These are phyloP conservation scores for Agrocybe praecox DNA, from an alignment of 768 basidiomycete genomes.

Conservation along the genomic window DNA sequence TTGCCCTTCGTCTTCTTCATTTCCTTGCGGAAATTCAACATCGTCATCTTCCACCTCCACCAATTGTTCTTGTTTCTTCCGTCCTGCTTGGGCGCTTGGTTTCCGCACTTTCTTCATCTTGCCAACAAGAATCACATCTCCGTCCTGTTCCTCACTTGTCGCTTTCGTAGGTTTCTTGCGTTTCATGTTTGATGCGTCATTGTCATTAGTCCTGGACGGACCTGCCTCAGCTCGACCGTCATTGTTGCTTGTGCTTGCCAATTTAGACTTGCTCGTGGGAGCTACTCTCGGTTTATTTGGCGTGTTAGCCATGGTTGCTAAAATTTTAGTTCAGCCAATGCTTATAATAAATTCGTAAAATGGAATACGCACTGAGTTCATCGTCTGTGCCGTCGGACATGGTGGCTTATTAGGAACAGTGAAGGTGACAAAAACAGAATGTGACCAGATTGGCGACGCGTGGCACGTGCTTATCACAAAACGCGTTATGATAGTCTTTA, in stretches of 20 bases:
- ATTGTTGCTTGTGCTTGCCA: conserved; percentile 6
- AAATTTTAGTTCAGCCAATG: not conserved
- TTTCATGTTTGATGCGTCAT: not conserved
- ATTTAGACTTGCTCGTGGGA: conserved; percentile 3
- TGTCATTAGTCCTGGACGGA: conserved; percentile 12
- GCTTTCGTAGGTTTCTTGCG: conserved; percentile 2
- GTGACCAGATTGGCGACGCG: conserved; percentile 18
- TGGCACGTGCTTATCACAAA: conserved; percentile 9
- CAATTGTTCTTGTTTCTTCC: not conserved
- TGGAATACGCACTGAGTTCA: conserved; percentile 14
- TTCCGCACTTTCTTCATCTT: conserved; percentile 1
- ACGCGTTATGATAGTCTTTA: no score
- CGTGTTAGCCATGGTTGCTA: conserved; percentile 7
- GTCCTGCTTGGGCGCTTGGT: conserved; percentile 3
- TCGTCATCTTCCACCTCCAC: not conserved
- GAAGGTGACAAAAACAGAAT: conserved; percentile 16
- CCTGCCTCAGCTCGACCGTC: conserved; percentile 16
- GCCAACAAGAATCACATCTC: not conserved
- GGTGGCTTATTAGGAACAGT: conserved; percentile 5
- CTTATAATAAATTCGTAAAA: not conserved
- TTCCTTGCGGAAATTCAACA: not conserved
- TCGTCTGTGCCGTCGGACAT: conserved; percentile 21
- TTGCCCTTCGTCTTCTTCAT: not conserved
- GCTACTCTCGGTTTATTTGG: conserved; percentile 9
- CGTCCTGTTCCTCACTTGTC: conserved; percentile 5